Percentiles rank a stretch among this genome's conserved stretches.
phyloP scores from a whole-genome alignment of 2,329 filamentous ascomycete species.

The Penicillium sp. region DNA sequence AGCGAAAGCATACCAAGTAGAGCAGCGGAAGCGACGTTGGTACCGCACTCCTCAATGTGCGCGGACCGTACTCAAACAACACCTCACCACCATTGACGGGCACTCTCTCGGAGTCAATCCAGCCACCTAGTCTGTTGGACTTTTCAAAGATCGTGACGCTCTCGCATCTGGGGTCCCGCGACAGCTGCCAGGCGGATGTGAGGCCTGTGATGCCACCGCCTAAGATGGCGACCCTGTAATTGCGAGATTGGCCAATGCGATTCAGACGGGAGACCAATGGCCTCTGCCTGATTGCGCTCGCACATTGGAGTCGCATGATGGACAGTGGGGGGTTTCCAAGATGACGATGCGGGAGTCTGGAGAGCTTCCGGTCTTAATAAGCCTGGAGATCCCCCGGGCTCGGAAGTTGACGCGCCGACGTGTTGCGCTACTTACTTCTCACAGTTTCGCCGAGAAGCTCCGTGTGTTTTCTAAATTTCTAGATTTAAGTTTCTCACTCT shows the following conservation, averaged over 20 bases:
- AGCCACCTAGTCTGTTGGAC: conserved; percentile 71
- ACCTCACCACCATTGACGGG: conserved; percentile 62
- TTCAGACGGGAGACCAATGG: conserved; percentile 18
- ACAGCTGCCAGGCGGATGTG: conserved; percentile 74
- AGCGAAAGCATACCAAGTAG: conserved; percentile 61
- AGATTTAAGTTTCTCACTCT: too few relatives aligned
- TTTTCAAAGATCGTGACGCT: conserved; percentile 82
- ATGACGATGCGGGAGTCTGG: background rate
- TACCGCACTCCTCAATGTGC: conserved; percentile 65
- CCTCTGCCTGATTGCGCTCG: conserved; percentile 20
- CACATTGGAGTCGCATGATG: conserved; percentile 31
- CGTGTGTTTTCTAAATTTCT: too few relatives aligned
- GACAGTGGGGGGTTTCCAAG: too few relatives aligned
- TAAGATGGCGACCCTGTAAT: conserved; percentile 63
- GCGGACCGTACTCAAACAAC: conserved; percentile 80
- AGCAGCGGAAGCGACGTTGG: conserved; percentile 67
- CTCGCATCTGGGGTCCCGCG: conserved; percentile 65
- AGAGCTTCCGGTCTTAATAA: conserved; percentile 8
- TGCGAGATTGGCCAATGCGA: conserved; percentile 22
- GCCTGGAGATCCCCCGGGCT: background rate
- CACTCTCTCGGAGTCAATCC: conserved; percentile 70
- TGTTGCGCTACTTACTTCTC: too few relatives aligned
- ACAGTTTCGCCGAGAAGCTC: too few relatives aligned
- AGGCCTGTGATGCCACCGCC: conserved; percentile 85
- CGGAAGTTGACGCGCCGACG: too few relatives aligned